Evolutionary conservation across 2,329 filamentous ascomycete species (phyloP).

Genomic region (Fusarium xylarioides): DNA sequence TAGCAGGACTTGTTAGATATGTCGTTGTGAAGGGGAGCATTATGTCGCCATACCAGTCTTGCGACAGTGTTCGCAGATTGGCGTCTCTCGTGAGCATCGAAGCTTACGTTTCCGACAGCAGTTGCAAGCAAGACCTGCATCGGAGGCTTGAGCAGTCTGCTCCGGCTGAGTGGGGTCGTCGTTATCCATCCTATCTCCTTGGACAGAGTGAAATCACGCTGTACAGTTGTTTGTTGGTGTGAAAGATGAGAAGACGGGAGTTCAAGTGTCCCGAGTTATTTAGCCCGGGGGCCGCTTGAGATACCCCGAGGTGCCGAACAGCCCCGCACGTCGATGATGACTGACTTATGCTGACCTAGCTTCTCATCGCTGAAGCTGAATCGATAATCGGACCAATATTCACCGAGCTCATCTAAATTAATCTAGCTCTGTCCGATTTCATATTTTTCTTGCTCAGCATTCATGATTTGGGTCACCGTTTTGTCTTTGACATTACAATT

Average conservation of each 20-base stretch:
- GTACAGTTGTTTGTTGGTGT: not conserved
- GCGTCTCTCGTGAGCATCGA: conserved; percentile 29
- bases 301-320: not conserved
- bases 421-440: not conserved
- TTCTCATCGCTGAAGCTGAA: not conserved
- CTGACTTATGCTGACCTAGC: not conserved
- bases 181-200: not conserved
- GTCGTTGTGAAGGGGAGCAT: accelerated
- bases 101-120: conserved; percentile 32
- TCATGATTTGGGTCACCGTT: not conserved
- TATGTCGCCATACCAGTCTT: conserved; percentile 2
- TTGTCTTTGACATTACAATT: not conserved
- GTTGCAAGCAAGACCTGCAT: conserved; percentile 20
- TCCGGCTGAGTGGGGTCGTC: not conserved
- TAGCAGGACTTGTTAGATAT: not conserved
- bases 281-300: not conserved
- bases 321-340: not conserved
- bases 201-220: not conserved
- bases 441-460: not conserved
- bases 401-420: not conserved
- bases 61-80: conserved; percentile 26
- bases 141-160: not conserved
- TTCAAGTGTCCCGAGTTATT: not conserved
- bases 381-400: not conserved
- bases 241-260: not conserved